Base-by-base conservation (phyloP, 2,329 filamentous ascomycete species). In the Pseudogymnoascus sp. region DNA sequence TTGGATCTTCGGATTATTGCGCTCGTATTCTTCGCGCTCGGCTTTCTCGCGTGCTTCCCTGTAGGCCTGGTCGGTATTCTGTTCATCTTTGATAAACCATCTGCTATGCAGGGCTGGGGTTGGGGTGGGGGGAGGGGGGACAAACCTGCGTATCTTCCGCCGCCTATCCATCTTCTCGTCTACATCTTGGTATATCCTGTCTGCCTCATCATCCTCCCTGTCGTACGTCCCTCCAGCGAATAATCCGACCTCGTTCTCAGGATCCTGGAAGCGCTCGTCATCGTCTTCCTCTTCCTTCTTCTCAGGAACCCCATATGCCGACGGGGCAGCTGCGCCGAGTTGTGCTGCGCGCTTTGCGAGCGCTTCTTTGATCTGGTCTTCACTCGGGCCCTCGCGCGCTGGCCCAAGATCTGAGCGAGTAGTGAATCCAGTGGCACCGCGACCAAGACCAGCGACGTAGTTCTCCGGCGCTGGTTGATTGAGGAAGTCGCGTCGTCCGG, bases 331-430 rank as follows among this genome's bases (percentile, higher is more conserved):
- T 66, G 85, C 83, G 53, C 87, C 88, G 0, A 97, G 84, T 72
- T 90, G 86, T 64, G 91, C 90, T 7, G 95, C 93, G 71, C 96
- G 88, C 77, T 97, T 97, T 60, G 93, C 93, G 70, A 99, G 88
- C 66, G 91, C 93, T 76, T 96, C 95, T 76, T 97, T 97, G 78
- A 99, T 97, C 78, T 97, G 93, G 74, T 99, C 95, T 71, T 97
- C 93, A 66, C 90, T 96, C 60, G 95, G 95, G 15, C 95, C 95
- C 79, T 97, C 93, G 71, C 93, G 86, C 65, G 93, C 93, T 61
- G 96, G 95, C 64, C 96, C 95, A 64, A 99, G 82, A 83, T 99
- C 95, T 64, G 93, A 97, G 72, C 96, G 87, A 42, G 95, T 99
- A 15, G 95, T 97, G 79, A 99, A 99, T 65, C 96, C 95, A 7